Conservation (phyloP, 345 rosid genomes). For the Populus davidiana region DNA sequence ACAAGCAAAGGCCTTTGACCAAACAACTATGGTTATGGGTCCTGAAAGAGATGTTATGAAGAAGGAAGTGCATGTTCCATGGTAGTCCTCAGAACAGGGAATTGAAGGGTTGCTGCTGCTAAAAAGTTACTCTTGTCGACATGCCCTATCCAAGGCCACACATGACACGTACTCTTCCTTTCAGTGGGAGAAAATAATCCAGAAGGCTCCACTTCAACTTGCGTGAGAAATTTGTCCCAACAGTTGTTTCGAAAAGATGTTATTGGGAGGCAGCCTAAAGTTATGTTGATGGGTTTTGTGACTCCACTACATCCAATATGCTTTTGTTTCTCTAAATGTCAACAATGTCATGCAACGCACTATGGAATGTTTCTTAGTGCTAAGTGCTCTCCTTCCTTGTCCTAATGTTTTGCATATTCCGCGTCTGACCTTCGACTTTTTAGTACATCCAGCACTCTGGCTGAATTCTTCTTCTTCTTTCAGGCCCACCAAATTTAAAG, state of each 20-base stretch:
- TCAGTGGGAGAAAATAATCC: neutral
- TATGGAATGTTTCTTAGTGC: neutral
- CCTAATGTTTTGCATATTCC: neutral
- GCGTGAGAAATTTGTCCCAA: neutral
- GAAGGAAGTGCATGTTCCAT: constrained; percentile 10
- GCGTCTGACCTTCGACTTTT: too few species aligned
- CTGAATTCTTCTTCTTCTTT: too few species aligned
- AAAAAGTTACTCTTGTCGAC: neutral
- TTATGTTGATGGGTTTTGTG: constrained; percentile 12
- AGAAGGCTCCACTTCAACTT: constrained; percentile 5
- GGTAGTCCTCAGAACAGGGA: constrained; percentile 28
- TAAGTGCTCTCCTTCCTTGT: neutral
- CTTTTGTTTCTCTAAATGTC: constrained; percentile 14
- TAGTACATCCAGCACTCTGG: neutral
- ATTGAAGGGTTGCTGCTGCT: neutral
- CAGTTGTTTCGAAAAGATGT: constrained; percentile 25
- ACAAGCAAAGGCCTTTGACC: constrained; percentile 7
- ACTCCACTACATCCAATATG: neutral
- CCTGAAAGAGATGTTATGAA: neutral
- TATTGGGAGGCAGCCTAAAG: constrained; percentile 31
- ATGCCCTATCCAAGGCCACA: constrained; percentile 12
- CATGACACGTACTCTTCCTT: neutral
- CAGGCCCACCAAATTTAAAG: neutral
- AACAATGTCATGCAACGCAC: constrained; percentile 13
- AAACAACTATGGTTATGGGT: neutral